Evolutionary conservation across 257 asterid genomes (phyloP), one percentile per base, ranked within the genome.

Genomic region (Echium plantagineum): DNA sequence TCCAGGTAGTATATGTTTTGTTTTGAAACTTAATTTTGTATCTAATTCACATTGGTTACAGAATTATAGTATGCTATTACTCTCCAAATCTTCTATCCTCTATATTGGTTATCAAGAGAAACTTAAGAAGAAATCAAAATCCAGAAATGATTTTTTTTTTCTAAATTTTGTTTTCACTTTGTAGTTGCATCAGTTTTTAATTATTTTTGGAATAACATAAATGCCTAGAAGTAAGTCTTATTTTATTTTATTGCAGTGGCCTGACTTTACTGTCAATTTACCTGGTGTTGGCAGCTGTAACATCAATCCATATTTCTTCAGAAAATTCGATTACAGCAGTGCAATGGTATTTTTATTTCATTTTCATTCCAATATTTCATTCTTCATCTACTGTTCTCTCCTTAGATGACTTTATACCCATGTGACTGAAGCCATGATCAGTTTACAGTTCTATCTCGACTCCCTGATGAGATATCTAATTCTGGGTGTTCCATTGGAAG

Each of bases 251-350:
- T 64, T 82, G 79, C 90, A 91, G 98, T 91, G 94, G 94, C 95
- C 90, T 22, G 94, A 82, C 75, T 81, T 88, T 63, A 77, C 76
- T 71, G 93, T 72, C 48, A 76, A 77, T 67, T 60, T 91, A 64
- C 90, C 94, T 9, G 80, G 58, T 54, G 42, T 84, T 24, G 95
- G 97, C 65, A 81, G 65, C 80, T 81, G 78, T 82, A 82, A 73
- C 62, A 83, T 91, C 72, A 86, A 75, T 57, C 83, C 95, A 26
- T 64, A 66, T 9, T 91, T 91, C 81, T 91, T 91, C 94, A 85
- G 69, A 67, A 88, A 83, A 70, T 88, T 91, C 54, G 87, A 91
- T 75, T 91, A 88, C 81, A 79, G 85, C 73, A 75, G 89, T 42
- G 94, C 98, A 62, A n/a, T 16, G 94, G 98, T 91, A 85, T 71